A percentile compares a stretch with the other conserved stretches of the same genome.
phyloP scores from a whole-genome alignment of 805 yeast genomes.

The Limtongozyma cylindracea region DNA sequence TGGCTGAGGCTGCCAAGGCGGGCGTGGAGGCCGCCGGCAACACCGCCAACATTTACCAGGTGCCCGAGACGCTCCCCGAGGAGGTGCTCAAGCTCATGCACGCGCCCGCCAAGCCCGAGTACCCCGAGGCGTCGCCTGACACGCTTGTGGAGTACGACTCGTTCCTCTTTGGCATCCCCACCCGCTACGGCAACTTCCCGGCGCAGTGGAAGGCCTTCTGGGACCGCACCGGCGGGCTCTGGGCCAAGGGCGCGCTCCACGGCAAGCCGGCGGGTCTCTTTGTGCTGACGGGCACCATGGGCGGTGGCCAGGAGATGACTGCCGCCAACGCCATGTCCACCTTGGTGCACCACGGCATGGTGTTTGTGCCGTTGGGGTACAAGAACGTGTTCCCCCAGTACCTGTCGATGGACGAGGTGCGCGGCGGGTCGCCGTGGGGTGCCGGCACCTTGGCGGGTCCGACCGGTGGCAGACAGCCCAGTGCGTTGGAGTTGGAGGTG shows the following conservation, averaged over 20 bases:
- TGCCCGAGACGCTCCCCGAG: slow-evolving; percentile 46
- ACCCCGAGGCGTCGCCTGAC: slow-evolving; percentile 37
- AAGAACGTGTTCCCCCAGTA: slow-evolving; percentile 26
- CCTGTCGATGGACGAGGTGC: slow-evolving; percentile 34
- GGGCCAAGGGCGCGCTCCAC: slow-evolving; percentile 49
- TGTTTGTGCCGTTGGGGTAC: slow-evolving; percentile 61
- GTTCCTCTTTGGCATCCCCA: slow-evolving; percentile 64
- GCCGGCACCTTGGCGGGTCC: slow-evolving; percentile 61
- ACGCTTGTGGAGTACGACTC: slow-evolving; percentile 49
- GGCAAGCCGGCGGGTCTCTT: slow-evolving; percentile 61
- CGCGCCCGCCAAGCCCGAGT: slow-evolving; percentile 20
- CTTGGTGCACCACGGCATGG: slow-evolving; percentile 59
- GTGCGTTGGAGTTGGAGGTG: slow-evolving; percentile 32
- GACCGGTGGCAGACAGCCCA: slow-evolving; percentile 51
- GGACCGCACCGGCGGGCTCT: slow-evolving; percentile 57
- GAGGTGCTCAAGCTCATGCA: slow-evolving; percentile 29
- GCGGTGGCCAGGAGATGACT: slow-evolving; percentile 71
- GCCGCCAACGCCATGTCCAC: slow-evolving; percentile 34
- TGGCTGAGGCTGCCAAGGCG: slow-evolving; percentile 41
- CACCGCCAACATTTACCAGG: slow-evolving; percentile 34
- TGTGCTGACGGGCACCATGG: slow-evolving; percentile 48
- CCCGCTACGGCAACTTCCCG: slow-evolving; percentile 65
- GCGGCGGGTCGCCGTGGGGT: slow-evolving; percentile 75
- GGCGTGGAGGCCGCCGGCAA: slow-evolving; percentile 45
- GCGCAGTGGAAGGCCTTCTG: slow-evolving; percentile 58